Conservation (phyloP, 345 rosid genomes). For the Passiflora organensis region DNA sequence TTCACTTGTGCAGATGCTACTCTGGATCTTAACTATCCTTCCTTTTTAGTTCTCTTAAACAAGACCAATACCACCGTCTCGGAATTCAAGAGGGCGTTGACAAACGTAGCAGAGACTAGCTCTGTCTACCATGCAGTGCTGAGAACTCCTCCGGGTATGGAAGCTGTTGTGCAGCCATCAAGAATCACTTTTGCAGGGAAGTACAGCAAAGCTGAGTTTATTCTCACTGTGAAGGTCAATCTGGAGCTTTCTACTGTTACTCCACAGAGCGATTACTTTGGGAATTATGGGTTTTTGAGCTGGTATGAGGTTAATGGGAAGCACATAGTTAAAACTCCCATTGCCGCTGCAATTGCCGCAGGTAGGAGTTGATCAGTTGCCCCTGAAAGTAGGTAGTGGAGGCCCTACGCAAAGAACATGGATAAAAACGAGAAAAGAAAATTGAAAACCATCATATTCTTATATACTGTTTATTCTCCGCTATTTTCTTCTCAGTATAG, state of each 20-base stretch:
- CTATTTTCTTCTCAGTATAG: too few relatives aligned
- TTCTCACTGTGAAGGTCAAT: conserved; percentile 29
- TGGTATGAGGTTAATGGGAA: conserved; percentile 42
- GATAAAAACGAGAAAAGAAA: too few relatives aligned
- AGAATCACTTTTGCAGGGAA: conserved; percentile 25
- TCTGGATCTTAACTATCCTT: conserved; percentile 48
- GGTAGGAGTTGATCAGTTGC: background rate
- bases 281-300: conserved; percentile 39
- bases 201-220: conserved; percentile 30
- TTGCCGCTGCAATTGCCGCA: conserved; percentile 42
- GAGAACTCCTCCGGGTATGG: conserved; percentile 31
- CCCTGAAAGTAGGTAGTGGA: background rate
- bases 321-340: conserved; percentile 37
- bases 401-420: too few relatives aligned
- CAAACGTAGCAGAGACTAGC: conserved; percentile 27
- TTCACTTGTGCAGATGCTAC: conserved; percentile 21
- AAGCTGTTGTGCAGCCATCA: conserved; percentile 25
- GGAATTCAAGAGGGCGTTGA: conserved; percentile 37
- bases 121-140: conserved; percentile 22
- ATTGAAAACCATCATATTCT: too few relatives aligned
- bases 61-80: conserved; percentile 34
- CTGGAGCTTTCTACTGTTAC: conserved; percentile 11
- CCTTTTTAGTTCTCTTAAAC: conserved; percentile 43
- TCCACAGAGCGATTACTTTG: conserved; percentile 33
- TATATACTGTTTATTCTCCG: too few relatives aligned